phyloP scores from a whole-genome alignment of 2,329 filamentous ascomycete species.

The Mycosphaerella sp. region DNA sequence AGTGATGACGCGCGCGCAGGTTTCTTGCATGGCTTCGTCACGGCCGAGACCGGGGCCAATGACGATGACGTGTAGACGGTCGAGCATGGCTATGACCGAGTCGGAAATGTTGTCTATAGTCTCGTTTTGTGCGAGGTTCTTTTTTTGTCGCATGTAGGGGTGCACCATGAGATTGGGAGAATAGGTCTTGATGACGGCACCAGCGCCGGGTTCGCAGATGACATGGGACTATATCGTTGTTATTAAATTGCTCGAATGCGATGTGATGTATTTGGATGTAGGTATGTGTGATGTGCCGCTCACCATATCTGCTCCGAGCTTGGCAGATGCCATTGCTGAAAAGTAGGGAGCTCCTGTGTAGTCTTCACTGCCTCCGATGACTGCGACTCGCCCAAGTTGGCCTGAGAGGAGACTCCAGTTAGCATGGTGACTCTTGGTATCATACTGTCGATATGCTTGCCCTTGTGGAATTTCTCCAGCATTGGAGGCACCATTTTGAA shows the following conservation, averaged over 20 bases:
- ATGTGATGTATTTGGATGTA: background rate
- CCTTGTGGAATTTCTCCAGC: slow-evolving; percentile 95
- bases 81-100: slow-evolving; percentile 70
- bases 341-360: slow-evolving; percentile 98
- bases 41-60: slow-evolving; percentile 88
- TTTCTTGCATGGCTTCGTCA: slow-evolving; percentile 83
- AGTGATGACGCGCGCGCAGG: slow-evolving; percentile 69
- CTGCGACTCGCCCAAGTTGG: slow-evolving; percentile 82
- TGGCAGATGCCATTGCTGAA: slow-evolving; percentile 91
- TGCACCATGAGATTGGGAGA: slow-evolving; percentile 99
- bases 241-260: background rate
- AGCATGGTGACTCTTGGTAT: background rate
- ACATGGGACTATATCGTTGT: slow-evolving; percentile 64
- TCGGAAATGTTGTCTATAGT: slow-evolving; percentile 58
- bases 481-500: slow-evolving; percentile 90
- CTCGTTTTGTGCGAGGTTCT: slow-evolving; percentile 50
- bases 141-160: slow-evolving; percentile 80
- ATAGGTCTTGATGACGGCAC: slow-evolving; percentile 86
- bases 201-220: slow-evolving; percentile 87
- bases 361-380: slow-evolving; percentile 91
- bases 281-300: background rate
- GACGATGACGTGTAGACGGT: slow-evolving; percentile 84
- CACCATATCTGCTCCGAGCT: slow-evolving; percentile 87
- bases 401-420: slow-evolving; percentile 47
- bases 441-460: slow-evolving; percentile 40